These are phyloP conservation scores for Xylariaceae sp. DNA, from an alignment of 2,329 filamentous ascomycete species.

Conservation along the genomic window DNA sequence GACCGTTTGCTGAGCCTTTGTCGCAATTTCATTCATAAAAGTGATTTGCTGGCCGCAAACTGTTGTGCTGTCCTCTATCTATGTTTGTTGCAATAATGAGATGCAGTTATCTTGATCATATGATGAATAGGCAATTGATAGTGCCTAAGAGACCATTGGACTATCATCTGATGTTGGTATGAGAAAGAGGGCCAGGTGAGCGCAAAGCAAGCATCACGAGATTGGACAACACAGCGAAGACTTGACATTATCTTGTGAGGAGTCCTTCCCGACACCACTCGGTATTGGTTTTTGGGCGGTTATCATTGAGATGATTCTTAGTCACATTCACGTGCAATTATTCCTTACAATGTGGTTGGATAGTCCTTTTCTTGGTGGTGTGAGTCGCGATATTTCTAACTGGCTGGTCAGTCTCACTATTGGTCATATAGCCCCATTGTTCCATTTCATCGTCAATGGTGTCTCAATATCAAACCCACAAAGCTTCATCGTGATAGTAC, in stretches of 20 bases:
- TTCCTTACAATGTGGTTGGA: constrained; percentile 18
- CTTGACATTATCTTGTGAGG: constrained; percentile 17
- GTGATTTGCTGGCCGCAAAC: constrained; percentile 11
- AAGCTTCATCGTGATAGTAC: constrained; percentile 13
- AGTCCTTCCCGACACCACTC: constrained; percentile 21
- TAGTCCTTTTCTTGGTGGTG: constrained; percentile 20
- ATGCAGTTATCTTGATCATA: constrained; percentile 23
- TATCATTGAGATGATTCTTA: constrained; percentile 2
- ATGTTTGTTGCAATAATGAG: constrained; percentile 13
- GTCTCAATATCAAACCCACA: neutral
- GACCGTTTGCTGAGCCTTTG: constrained; percentile 15
- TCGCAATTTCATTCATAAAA: constrained; percentile 15
- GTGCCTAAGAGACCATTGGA: constrained; percentile 3
- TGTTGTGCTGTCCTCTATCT: constrained; percentile 10
- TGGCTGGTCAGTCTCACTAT: constrained; percentile 17
- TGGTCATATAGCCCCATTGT: constrained; percentile 14
- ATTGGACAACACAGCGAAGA: constrained; percentile 27
- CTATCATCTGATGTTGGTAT: constrained; percentile 1
- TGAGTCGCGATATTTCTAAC: constrained; percentile 20
- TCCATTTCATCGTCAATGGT: constrained; percentile 3
- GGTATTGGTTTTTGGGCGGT: neutral
- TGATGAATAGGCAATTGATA: constrained; percentile 17
- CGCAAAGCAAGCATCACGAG: constrained; percentile 10
- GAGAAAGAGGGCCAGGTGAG: constrained; percentile 18
- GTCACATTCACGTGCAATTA: constrained; percentile 16